These are phyloP conservation scores for Batkoa obscura DNA, from an alignment of 371 early-diverging fungal genomes.

Conservation along the genomic window DNA sequence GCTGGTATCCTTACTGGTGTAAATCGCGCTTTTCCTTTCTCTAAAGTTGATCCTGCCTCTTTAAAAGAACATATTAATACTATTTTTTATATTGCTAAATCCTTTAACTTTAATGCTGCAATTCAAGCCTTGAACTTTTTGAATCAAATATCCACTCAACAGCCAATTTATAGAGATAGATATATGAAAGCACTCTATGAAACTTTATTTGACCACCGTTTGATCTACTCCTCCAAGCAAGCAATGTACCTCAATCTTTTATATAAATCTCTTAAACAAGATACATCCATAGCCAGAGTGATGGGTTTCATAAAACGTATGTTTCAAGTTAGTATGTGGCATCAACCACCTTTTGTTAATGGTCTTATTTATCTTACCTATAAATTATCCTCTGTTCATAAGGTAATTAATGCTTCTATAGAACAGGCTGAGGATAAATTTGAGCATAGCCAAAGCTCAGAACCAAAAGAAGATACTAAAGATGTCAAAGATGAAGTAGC, in stretches of 20 bases:
- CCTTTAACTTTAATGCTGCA: slow-evolving; percentile 69
- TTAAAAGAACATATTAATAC: slow-evolving; percentile 58
- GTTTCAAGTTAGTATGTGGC: slow-evolving; percentile 54
- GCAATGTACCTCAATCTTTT: slow-evolving; percentile 83
- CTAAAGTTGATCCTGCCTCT: slow-evolving; percentile 57
- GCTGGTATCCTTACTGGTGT: slow-evolving; percentile 88
- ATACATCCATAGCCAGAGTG: slow-evolving; percentile 40
- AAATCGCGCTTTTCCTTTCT: slow-evolving; percentile 86
- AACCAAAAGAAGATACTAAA: slow-evolving; percentile 22
- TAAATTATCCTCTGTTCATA: slow-evolving; percentile 24
- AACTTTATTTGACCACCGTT: slow-evolving; percentile 65
- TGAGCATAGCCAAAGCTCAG: slow-evolving; percentile 19
- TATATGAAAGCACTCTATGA: slow-evolving; percentile 80
- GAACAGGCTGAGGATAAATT: slow-evolving; percentile 49
- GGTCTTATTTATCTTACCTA: slow-evolving; percentile 67
- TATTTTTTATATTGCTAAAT: slow-evolving; percentile 71
- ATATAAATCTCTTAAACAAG: slow-evolving; percentile 63
- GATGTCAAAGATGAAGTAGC: slow-evolving; percentile 22
- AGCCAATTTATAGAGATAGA: slow-evolving; percentile 37
- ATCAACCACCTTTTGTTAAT: slow-evolving; percentile 65
- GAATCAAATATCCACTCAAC: slow-evolving; percentile 44
- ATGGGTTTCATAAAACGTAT: slow-evolving; percentile 78
- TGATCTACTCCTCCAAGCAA: slow-evolving; percentile 64
- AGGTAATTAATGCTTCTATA: slow-evolving; percentile 20
- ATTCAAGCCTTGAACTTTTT: slow-evolving; percentile 83